A percentile compares a stretch with the other conserved stretches of the same genome.
Evolutionary conservation across 1,139 yeast species (phyloP).

Genomic region (Suhomyces choctaworum): DNA sequence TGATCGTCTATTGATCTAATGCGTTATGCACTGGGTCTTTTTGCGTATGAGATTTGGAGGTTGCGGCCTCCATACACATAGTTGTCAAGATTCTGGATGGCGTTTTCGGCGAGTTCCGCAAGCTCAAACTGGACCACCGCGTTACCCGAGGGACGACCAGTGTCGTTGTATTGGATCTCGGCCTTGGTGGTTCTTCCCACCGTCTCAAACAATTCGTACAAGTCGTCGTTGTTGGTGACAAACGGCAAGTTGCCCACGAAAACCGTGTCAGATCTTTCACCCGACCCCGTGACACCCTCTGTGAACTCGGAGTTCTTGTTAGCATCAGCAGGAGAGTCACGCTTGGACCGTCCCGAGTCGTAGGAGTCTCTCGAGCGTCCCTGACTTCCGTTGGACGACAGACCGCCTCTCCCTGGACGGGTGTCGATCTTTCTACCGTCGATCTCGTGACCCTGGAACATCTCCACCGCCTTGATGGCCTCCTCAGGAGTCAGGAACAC

Average conservation of each 20-base stretch:
- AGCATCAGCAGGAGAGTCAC: slow-evolving; percentile 16
- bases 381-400: slow-evolving; percentile 13
- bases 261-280: slow-evolving; percentile 63
- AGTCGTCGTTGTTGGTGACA: slow-evolving; percentile 83
- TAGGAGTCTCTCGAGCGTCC: slow-evolving; percentile 15
- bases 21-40: slow-evolving; percentile 13
- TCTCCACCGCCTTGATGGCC: slow-evolving; percentile 61
- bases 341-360: slow-evolving; percentile 9
- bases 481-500: slow-evolving; percentile 60
- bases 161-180: slow-evolving; percentile 65
- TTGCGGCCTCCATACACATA: slow-evolving; percentile 86
- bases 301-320: slow-evolving; percentile 56
- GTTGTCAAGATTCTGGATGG: slow-evolving; percentile 71
- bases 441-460: slow-evolving; percentile 63
- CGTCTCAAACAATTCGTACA: slow-evolving; percentile 82
- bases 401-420: slow-evolving; percentile 55
- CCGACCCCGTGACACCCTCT: slow-evolving; percentile 62
- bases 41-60: slow-evolving; percentile 64
- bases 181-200: slow-evolving; percentile 78
- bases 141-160: slow-evolving; percentile 75
- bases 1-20: neutral
- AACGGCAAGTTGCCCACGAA: slow-evolving; percentile 82
- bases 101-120: slow-evolving; percentile 68
- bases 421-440: slow-evolving; percentile 73
- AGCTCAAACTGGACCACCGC: slow-evolving; percentile 82